Evolutionary conservation across 1,284 basidiomycete species (phyloP), one percentile per base, ranked within the genome.

Genomic region (Sanguinoderma infundibulare): DNA sequence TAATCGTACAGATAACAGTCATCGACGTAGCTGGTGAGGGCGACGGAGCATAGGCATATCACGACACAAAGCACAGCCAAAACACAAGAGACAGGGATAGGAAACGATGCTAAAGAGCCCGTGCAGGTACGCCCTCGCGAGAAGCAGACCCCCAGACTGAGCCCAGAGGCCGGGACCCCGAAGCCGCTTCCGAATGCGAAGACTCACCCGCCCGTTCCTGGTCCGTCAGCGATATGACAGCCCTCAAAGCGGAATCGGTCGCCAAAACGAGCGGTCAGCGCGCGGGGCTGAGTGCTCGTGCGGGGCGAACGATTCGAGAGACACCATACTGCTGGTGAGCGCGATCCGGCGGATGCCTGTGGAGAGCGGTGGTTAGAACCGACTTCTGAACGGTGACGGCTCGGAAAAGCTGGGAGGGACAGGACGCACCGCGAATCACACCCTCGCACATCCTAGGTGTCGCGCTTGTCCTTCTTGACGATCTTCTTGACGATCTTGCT

Each of bases 371-470:
- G 17, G 17, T 32, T 17, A 6, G n/a, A 34, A n/a, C n/a, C 20
- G 20, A 24, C 12, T 10, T 15, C 35, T 36, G 35, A 8, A 36
- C 35, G 35, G 8, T 8, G 15, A 8, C 35, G 26, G 12, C 14
- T 6, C 6, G 20, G 46, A 24, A 12, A 7, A 30, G 5, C 20
- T 10, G 6, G 26, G 17, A 14, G 34, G 15, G 3, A n/a, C 36
- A 9, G 28, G 2, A n/a, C 62, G 32, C 38, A 61, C 62, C 56
- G 59, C 53, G 59, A 58, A 61, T 54, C 47, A 55, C 57, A 30
- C 32, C 51, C 24, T 14, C 35, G 46, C 46, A 30, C 46, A 2
- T 22, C 49, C 32, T 34, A 35, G 30, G 34, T 17, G n/a, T 35
- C 8, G n/a, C 6, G 30, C 49, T 35, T 20, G 32, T 10, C 28